These are phyloP conservation scores for Dactylis glomerata DNA, from an alignment of 176 grass and related monocot species.

Conservation along the genomic window DNA sequence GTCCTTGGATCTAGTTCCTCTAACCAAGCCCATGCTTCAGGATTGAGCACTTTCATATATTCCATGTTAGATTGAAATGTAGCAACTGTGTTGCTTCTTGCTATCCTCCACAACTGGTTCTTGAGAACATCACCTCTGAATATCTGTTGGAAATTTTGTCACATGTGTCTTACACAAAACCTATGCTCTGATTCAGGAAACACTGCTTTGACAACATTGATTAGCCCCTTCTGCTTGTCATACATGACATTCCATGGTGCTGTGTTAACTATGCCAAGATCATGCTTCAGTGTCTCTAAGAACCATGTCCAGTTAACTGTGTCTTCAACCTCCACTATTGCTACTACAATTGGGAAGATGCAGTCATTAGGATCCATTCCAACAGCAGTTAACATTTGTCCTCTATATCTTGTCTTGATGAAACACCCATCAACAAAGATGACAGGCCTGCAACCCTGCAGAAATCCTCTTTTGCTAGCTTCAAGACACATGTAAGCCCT, in stretches of 20 bases:
- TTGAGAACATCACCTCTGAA: not conserved
- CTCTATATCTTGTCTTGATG: not conserved
- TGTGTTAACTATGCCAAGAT: not conserved
- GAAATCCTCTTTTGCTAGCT: too few relatives aligned
- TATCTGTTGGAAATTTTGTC: too few relatives aligned
- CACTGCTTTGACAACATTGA: not conserved
- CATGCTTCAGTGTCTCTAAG: not conserved
- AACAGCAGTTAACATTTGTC: not conserved
- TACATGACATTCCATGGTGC: not conserved
- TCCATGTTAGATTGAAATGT: too few relatives aligned
- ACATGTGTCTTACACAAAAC: not conserved
- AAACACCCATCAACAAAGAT: not conserved
- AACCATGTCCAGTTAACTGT: not conserved
- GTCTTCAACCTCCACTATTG: not conserved
- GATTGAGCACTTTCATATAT: too few relatives aligned
- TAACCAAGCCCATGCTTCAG: not conserved
- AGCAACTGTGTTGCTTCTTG: too few relatives aligned
- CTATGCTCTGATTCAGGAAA: not conserved
- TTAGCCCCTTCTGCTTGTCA: not conserved
- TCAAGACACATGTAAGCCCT: too few relatives aligned
- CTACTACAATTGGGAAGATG: not conserved
- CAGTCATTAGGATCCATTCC: not conserved
- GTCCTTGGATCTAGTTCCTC: not conserved
- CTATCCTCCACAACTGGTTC: not conserved
- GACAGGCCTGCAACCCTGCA: not conserved